Conservation (phyloP, 257 asterid species). For the Lithospermum erythrorhizon region DNA sequence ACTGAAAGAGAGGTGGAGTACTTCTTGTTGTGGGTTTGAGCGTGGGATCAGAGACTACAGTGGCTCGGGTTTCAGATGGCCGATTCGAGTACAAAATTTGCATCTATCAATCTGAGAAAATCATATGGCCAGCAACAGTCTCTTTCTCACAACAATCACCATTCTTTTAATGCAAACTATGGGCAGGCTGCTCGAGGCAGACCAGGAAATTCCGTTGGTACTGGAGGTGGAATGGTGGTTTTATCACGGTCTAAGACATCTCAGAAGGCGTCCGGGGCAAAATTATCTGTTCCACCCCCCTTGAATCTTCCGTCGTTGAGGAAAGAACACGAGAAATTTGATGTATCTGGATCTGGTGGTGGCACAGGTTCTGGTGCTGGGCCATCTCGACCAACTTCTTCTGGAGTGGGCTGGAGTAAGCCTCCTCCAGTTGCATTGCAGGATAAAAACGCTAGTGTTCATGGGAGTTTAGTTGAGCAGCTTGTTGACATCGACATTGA, state of each 20-base stretch:
- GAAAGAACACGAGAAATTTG: constrained; percentile 83
- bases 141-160: constrained; percentile 37
- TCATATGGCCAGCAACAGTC: constrained; percentile 59
- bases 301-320: constrained; percentile 90
- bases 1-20: background rate
- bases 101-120: constrained; percentile 73
- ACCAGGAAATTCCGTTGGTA: constrained; percentile 44
- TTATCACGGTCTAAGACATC: constrained; percentile 54
- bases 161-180: constrained; percentile 42
- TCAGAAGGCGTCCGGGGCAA: constrained; percentile 55
- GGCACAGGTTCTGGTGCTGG: constrained; percentile 51
- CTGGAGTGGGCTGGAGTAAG: constrained; percentile 92
- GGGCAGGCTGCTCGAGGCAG: constrained; percentile 50
- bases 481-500: constrained; percentile 27
- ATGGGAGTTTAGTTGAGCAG: constrained; percentile 22
- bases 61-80: constrained; percentile 54
- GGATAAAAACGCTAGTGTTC: constrained; percentile 36
- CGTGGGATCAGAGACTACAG: constrained; percentile 24
- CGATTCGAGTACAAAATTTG: constrained; percentile 76
- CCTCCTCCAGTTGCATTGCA: constrained; percentile 31
- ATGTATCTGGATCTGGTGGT: constrained; percentile 41
- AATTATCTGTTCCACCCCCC: constrained; percentile 93
- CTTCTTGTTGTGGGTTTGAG: background rate
- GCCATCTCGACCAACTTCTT: constrained; percentile 55
- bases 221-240: constrained; percentile 81